Evolutionary conservation across 108 stramenopile species (phyloP), one percentile per base, ranked within the genome.

Genomic region (Nitzschia putrida): DNA sequence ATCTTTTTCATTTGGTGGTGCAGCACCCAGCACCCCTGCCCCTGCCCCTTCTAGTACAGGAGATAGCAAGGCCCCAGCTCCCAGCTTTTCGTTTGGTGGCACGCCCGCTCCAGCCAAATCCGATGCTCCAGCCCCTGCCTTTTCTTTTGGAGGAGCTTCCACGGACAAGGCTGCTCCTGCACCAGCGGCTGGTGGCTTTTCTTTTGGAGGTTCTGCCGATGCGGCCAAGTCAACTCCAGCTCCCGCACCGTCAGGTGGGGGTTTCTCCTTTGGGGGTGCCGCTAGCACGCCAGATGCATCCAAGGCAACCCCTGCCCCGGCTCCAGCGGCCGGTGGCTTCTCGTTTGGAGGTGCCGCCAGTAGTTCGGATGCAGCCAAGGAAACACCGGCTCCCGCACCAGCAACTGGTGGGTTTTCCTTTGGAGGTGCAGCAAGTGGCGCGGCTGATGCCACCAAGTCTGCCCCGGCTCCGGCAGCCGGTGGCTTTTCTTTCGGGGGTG

Each of bases 11-110:
- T 67, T 67, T 67, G 69, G 69, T 53, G 60, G 4, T 34, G 29
- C 7, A 65, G 8, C 57, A 72, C 53, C 38, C 6, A 18, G n/a
- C 3, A 49, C 78, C 5, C 45, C 76, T 18, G 64, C 65, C 2
- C 39, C 76, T 21, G 14, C 65, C 23, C 22, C 71, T 25, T 64
- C 57, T 0, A 68, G 72, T 39, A 52, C 54, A 10, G 24, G 54
- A 22, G 44, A 43, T 23, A 34, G 29, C 29, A 34, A 34, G 29
- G 29, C 29, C 4, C 29, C 29, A 34, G 61, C 51, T 16, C 66
- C 67, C 21, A 66, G 66, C 53, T 66, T 66, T 52, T 66, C 73
- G 9, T 82, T 82, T 75, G 81, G 81, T 10, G 78, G 64, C 16
- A 29, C 71, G 41, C 22, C 14, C 3, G 18, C n/a, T 38, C 16